A percentile compares a stretch with the other conserved stretches of the same genome.
Conservation (phyloP, 495 filamentous ascomycete genomes). For the Tuber indicum region DNA sequence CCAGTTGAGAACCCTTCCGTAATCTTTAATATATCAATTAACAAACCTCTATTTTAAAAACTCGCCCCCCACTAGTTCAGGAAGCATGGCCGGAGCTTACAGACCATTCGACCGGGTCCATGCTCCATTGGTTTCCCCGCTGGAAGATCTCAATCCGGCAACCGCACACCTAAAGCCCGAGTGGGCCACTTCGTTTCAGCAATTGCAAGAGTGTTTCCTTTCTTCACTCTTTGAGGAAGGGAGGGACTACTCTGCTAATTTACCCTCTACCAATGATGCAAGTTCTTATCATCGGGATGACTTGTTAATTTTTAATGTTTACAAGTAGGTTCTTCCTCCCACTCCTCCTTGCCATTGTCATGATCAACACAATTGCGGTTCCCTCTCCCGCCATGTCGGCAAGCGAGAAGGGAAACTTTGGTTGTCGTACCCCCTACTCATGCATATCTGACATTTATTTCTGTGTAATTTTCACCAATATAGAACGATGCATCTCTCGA, state of each 20-base stretch:
- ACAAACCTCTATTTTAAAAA: background rate
- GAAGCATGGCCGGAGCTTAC: slow-evolving; percentile 33
- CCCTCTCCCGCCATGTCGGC: no score
- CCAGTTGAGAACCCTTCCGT: no score
- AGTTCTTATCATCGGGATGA: slow-evolving; percentile 13
- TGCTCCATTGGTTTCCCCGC: slow-evolving; percentile 21
- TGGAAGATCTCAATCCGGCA: slow-evolving; percentile 25
- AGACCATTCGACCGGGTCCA: slow-evolving; percentile 29
- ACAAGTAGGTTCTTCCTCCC: slow-evolving; percentile 12
- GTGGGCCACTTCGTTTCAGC: slow-evolving; percentile 27
- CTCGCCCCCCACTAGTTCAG: background rate
- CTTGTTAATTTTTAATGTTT: slow-evolving; percentile 30
- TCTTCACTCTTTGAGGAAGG: slow-evolving; percentile 10
- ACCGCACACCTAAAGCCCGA: slow-evolving; percentile 27
- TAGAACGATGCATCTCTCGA: slow-evolving; percentile 19
- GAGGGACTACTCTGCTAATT: slow-evolving; percentile 5
- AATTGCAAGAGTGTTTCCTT: slow-evolving; percentile 19
- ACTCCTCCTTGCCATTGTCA: background rate
- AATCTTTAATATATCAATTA: background rate
- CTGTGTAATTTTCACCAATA: background rate
- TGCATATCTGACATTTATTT: background rate
- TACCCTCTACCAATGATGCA: background rate
- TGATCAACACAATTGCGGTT: background rate
- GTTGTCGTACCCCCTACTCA: background rate
- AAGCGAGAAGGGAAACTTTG: background rate